phyloP scores from a whole-genome alignment of 1,284 basidiomycete genomes.

The Melampsora larici-populina region DNA sequence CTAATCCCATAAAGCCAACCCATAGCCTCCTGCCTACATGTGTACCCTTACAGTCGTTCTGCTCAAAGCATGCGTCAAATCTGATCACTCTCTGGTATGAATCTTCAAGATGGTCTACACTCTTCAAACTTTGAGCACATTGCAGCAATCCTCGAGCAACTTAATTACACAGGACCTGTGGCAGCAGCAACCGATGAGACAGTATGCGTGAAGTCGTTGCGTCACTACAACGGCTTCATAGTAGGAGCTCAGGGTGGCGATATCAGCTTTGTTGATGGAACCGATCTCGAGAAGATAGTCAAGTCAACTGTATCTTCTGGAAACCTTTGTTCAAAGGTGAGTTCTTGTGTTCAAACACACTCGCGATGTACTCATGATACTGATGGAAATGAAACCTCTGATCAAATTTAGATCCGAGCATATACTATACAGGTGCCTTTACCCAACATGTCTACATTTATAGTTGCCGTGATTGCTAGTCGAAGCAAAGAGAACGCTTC shows the following conservation, averaged over 20 bases:
- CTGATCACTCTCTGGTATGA: background rate
- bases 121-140: slow-evolving; percentile 9
- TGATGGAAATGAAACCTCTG: background rate
- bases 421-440: too few relatives aligned
- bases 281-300: background rate
- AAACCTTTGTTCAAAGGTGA: slow-evolving; percentile 6
- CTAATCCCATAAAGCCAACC: too few relatives aligned
- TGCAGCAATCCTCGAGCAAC: background rate
- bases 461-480: slow-evolving; percentile 7
- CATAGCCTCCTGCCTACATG: too few relatives aligned
- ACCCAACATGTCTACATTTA: background rate
- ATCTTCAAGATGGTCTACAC: background rate
- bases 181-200: slow-evolving; percentile 7
- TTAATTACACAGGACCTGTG: slow-evolving; percentile 12
- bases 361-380: too few relatives aligned
- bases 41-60: too few relatives aligned
- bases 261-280: background rate
- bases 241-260: too few relatives aligned
- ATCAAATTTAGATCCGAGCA: background rate
- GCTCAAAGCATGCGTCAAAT: background rate
- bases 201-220: slow-evolving; percentile 1
- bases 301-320: background rate
- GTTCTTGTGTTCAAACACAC: background rate
- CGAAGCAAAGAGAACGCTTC: slow-evolving; percentile 1
- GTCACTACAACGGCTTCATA: slow-evolving; percentile 18